Percentiles rank a stretch among this genome's conserved stretches.
phyloP scores from a whole-genome alignment of 2,329 filamentous ascomycete genomes.

The Cladorrhinum sp. region DNA sequence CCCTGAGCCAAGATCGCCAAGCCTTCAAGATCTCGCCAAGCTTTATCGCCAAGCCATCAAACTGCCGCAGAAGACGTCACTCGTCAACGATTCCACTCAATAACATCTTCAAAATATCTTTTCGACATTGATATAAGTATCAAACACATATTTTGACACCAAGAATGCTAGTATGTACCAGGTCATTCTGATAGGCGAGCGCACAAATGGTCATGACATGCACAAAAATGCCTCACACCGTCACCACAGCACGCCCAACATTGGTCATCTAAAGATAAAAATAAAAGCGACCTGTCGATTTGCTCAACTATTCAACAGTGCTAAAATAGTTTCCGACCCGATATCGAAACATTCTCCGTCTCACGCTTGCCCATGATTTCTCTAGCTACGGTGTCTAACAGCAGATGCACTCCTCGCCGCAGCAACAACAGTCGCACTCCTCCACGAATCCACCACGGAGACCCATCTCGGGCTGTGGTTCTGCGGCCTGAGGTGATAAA shows the following conservation, averaged over 20 bases:
- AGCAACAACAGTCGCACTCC: slow-evolving; percentile 33
- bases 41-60: slow-evolving; percentile 19
- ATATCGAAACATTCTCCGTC: neutral
- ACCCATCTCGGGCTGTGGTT: slow-evolving; percentile 29
- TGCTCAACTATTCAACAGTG: no score
- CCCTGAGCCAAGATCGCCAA: slow-evolving; percentile 19
- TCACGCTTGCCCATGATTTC: neutral
- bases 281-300: no score
- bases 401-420: slow-evolving; percentile 30
- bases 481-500: slow-evolving; percentile 24
- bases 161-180: neutral
- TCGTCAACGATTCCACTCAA: neutral
- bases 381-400: slow-evolving; percentile 20
- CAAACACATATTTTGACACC: no score
- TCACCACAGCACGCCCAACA: no score
- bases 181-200: neutral
- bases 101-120: neutral
- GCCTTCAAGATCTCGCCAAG: slow-evolving; percentile 16
- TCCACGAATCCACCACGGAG: slow-evolving; percentile 34
- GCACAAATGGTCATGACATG: no score
- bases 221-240: no score
- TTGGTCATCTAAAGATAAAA: no score
- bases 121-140: neutral
- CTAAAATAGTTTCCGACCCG: neutral
- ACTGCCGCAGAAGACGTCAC: slow-evolving; percentile 12